These are phyloP conservation scores for Coemansia sp. DNA, from an alignment of 192 early-diverging fungal species.

Conservation along the genomic window DNA sequence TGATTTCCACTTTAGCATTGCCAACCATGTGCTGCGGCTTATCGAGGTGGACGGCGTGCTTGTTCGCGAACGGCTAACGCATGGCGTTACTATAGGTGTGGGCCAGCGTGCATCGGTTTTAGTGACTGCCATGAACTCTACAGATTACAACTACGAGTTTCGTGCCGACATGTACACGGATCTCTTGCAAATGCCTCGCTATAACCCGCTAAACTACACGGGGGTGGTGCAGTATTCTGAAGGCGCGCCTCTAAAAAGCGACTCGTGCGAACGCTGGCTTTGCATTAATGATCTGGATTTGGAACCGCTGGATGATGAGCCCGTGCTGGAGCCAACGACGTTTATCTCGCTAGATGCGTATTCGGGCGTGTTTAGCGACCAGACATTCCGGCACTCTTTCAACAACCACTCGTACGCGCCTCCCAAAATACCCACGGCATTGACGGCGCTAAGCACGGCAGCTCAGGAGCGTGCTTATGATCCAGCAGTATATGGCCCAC, in stretches of 20 bases:
- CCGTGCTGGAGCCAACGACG: conserved; percentile 41
- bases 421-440: conserved; percentile 62
- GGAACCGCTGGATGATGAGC: conserved; percentile 53
- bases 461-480: conserved; percentile 52
- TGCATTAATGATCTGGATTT: conserved; percentile 58
- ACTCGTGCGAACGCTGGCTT: conserved; percentile 20
- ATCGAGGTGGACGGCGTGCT: conserved; percentile 80
- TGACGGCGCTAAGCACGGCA: conserved; percentile 60
- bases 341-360: conserved; percentile 53
- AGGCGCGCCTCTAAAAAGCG: conserved; percentile 10
- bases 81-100: conserved; percentile 58
- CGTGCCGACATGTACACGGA: conserved; percentile 70
- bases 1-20: conserved; percentile 74
- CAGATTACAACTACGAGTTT: conserved; percentile 63
- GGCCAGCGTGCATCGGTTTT: conserved; percentile 79
- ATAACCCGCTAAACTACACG: conserved; percentile 58
- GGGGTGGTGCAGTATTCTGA: conserved; percentile 58
- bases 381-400: conserved; percentile 76
- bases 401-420: conserved; percentile 65
- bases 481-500: conserved; percentile 59
- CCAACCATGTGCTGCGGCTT: conserved; percentile 69
- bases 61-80: conserved; percentile 54
- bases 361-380: conserved; percentile 66
- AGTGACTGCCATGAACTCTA: conserved; percentile 62
- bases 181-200: conserved; percentile 62